These are phyloP conservation scores for Pouteria campechiana DNA, from an alignment of 179 eudicot species.

Conservation along the genomic window DNA sequence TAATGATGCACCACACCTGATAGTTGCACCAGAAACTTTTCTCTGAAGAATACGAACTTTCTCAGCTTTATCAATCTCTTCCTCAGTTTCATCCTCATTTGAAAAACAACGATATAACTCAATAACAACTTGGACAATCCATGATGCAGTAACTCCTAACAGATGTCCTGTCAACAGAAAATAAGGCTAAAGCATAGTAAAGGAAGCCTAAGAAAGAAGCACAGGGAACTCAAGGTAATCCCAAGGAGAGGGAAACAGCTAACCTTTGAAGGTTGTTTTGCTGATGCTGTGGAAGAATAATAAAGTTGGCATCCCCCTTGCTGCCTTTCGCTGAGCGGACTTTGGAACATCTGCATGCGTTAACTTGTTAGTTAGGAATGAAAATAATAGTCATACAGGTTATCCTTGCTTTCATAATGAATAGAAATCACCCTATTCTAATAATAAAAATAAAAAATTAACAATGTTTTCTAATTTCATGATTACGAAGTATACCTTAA, in stretches of 20 bases:
- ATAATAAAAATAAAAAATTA: background rate
- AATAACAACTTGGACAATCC: conserved; percentile 82
- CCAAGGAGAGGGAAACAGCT: background rate
- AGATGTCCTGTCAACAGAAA: conserved; percentile 47
- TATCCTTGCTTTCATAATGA: too few relatives aligned
- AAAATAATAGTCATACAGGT: too few relatives aligned
- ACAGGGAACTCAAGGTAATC: background rate
- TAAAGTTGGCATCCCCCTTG: conserved; percentile 52
- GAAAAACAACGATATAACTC: conserved; percentile 51
- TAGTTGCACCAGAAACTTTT: conserved; percentile 40
- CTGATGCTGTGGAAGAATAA: conserved; percentile 42
- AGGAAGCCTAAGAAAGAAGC: background rate
- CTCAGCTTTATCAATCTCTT: conserved; percentile 29
- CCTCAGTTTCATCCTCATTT: conserved; percentile 29
- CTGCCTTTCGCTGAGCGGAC: conserved; percentile 84
- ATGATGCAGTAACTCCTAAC: conserved; percentile 79
- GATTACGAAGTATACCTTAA: background rate
- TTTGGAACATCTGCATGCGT: conserved; percentile 64
- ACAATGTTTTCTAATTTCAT: background rate
- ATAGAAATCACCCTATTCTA: too few relatives aligned
- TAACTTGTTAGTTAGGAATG: too few relatives aligned
- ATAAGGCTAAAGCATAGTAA: background rate
- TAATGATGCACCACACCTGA: conserved; percentile 64
- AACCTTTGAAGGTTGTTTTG: conserved; percentile 82
- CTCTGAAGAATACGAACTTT: conserved; percentile 39